These are phyloP conservation scores for Fusarium ramigenum DNA, from an alignment of 2,329 filamentous ascomycete species.

Conservation along the genomic window DNA sequence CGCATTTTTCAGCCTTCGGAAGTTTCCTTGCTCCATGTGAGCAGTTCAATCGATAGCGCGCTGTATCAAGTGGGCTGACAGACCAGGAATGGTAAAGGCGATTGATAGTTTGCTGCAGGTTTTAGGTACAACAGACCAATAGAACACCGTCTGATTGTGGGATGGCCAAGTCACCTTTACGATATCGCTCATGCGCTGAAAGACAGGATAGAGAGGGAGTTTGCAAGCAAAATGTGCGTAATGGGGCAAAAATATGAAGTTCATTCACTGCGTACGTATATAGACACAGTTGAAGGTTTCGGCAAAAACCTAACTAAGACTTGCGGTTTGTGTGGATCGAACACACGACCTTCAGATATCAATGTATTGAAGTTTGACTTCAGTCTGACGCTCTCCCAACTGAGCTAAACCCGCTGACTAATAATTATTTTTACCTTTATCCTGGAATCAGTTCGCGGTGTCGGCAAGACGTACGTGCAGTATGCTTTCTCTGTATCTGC, in stretches of 20 bases:
- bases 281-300: background rate
- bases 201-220: background rate
- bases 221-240: fast-evolving
- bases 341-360: background rate
- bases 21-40: background rate
- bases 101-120: background rate
- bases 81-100: background rate
- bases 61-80: background rate
- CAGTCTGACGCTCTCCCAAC: conserved; percentile 16
- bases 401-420: conserved; percentile 23
- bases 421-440: fast-evolving
- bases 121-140: background rate
- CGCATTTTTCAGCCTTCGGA: fast-evolving
- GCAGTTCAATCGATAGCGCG: background rate
- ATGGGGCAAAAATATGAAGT: background rate
- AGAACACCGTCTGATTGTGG: fast-evolving
- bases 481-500: no score
- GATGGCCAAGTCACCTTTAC: background rate
- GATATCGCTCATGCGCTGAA: background rate
- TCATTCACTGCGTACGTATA: no score
- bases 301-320: fast-evolving
- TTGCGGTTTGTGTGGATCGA: conserved; percentile 10
- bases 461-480: no score
- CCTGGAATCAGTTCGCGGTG: fast-evolving
- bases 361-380: background rate